Evolutionary conservation across 768 basidiomycete species (phyloP), one percentile per base, ranked within the genome.

Genomic region (Sarcodon aspratus): DNA sequence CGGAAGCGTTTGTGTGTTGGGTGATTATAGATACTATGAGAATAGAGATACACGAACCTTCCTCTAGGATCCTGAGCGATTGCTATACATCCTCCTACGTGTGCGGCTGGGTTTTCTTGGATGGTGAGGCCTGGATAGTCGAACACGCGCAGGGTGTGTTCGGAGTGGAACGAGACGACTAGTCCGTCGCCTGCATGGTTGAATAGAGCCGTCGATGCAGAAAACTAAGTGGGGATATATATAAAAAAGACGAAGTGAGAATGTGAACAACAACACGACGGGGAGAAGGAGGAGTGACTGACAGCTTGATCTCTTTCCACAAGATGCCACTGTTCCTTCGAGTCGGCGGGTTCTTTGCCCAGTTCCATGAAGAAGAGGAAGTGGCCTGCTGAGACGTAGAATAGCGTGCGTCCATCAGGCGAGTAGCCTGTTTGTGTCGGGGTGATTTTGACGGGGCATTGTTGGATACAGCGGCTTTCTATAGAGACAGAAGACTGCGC

Each of bases 21-120:
- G 52, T 3, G 31, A 44, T 36, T 12, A 31, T 18, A 12, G n/a
- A 45, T 13, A 35, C 35, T 40, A 45, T 32, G 11, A 12, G 7
- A 3, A 40, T 12, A 13, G 36, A 13, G 32, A 32, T 10, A n/a
- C 6, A 51, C 65, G 48, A 42, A 79, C 82, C 76, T 72, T 62
- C 86, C 86, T 17, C 86, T 73, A n/a, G 87, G 87, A 62, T 90
- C 86, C 35, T 88, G 65, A 5, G 84, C 85, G 35, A 85, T 72
- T 3, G 85, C 82, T 9, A 79, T 67, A 55, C 85, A 86, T n/a
- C 85, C 86, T 9, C 83, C 83, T 2, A 88, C 84, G 57, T 90
- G 87, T 10, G 86, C 85, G 1, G 82, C 78, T 9, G 76, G 75
- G 52, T 70, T 78, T 56, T 84, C 81, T 33, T 77, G 66, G 13